A percentile compares a stretch with the other conserved stretches of the same genome.
These are phyloP conservation scores for Scutellaria baicalensis DNA, from an alignment of 257 asterid species.

Conservation along the genomic window DNA sequence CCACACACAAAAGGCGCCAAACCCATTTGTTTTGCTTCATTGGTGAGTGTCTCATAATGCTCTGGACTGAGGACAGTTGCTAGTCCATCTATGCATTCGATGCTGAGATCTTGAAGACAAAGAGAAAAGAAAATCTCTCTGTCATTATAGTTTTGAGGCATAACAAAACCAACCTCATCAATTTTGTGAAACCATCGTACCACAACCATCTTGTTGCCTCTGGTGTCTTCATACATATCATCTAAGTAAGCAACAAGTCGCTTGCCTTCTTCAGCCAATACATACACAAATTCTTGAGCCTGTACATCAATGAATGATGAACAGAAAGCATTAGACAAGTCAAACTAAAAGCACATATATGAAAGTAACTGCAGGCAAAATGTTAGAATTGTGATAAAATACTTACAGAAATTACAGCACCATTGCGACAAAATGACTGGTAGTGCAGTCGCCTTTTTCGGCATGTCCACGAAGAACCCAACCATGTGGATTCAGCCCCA, in stretches of 20 bases:
- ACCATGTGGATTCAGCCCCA: constrained; percentile 39
- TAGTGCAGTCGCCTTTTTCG: constrained; percentile 63
- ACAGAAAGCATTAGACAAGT: neutral
- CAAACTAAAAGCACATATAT: neutral
- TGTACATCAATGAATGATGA: constrained; percentile 13
- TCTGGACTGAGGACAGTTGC: constrained; percentile 87
- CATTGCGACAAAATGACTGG: constrained; percentile 59
- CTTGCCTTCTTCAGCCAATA: constrained; percentile 71
- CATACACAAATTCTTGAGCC: constrained; percentile 73
- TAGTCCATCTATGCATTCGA: constrained; percentile 88
- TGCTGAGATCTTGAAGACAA: constrained; percentile 88
- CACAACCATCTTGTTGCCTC: constrained; percentile 84
- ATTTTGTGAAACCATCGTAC: constrained; percentile 97
- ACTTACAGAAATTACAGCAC: constrained; percentile 68
- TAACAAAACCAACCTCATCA: constrained; percentile 91
- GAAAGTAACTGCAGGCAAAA: neutral
- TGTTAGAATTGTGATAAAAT: neutral
- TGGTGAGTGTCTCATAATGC: constrained; percentile 50
- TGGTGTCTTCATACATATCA: constrained; percentile 75
- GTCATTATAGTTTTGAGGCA: constrained; percentile 73
- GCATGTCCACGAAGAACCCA: constrained; percentile 67
- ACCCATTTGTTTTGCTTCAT: constrained; percentile 29
- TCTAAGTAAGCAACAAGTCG: constrained; percentile 77
- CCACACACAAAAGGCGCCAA: constrained; percentile 65
- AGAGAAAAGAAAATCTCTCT: constrained; percentile 92